phyloP scores from a whole-genome alignment of 2,329 filamentous ascomycete species.

The Epichloe typhina region DNA sequence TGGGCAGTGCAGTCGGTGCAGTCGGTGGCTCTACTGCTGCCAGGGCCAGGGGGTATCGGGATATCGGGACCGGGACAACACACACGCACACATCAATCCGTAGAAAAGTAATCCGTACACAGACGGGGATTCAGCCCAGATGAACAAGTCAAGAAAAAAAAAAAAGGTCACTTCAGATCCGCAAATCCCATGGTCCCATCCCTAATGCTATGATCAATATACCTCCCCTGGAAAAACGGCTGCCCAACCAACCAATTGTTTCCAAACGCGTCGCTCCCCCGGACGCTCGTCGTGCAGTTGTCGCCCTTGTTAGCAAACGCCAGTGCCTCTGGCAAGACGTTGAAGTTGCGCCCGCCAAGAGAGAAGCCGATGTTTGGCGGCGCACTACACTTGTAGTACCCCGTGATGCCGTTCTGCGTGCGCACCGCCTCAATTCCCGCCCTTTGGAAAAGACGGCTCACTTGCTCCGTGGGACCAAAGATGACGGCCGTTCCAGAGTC shows the following conservation, averaged over 20 bases:
- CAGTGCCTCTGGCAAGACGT: slow-evolving; percentile 8
- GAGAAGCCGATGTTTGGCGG: slow-evolving; percentile 8
- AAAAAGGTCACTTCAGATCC: slow-evolving; percentile 1
- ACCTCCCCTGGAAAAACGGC: slow-evolving; percentile 12
- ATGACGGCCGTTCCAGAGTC: slow-evolving; percentile 11
- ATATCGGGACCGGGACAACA: too few species aligned
- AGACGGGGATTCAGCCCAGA: too few species aligned
- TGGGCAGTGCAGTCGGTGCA: too few species aligned
- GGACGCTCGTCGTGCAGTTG: slow-evolving; percentile 10
- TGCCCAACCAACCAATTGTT: slow-evolving; percentile 11
- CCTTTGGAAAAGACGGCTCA: slow-evolving; percentile 6
- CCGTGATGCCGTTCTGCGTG: slow-evolving; percentile 6
- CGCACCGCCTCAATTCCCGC: slow-evolving; percentile 7
- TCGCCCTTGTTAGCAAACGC: slow-evolving; percentile 8
- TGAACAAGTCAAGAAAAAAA: neutral
- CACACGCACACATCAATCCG: too few species aligned
- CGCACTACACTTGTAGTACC: slow-evolving; percentile 8
- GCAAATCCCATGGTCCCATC: slow-evolving; percentile 9
- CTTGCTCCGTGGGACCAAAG: slow-evolving; percentile 8
- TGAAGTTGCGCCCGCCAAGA: slow-evolving; percentile 8
- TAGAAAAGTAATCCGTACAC: too few species aligned
- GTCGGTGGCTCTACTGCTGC: too few species aligned
- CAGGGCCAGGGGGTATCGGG: too few species aligned
- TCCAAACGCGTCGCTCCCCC: slow-evolving; percentile 7
- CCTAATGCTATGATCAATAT: slow-evolving; percentile 10